Conservation (phyloP, 148 eudicot species). For the Hydrangea macrophylla region DNA sequence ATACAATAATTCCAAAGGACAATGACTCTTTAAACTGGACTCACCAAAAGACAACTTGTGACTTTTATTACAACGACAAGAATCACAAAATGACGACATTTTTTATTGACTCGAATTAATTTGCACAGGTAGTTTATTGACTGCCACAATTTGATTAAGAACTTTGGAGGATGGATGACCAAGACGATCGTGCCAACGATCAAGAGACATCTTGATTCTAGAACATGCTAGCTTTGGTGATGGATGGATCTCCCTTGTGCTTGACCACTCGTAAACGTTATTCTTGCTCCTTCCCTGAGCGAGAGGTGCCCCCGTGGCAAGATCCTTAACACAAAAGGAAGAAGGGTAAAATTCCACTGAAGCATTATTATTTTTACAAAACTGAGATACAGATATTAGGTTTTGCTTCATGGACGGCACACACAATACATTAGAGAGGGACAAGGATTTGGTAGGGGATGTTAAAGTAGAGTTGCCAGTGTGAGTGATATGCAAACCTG, state of each 20-base stretch:
- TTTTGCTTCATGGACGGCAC: background rate
- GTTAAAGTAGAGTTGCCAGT: background rate
- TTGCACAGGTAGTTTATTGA: background rate
- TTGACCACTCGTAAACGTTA: background rate
- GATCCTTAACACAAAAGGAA: background rate
- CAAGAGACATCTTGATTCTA: background rate
- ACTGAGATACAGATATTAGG: background rate
- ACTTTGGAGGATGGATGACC: background rate
- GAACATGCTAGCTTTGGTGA: background rate
- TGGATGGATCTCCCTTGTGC: background rate
- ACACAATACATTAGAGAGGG: background rate
- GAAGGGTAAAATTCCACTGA: background rate
- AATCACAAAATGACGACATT: background rate
- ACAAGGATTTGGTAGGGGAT: background rate
- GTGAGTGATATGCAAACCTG: background rate
- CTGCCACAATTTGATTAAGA: background rate
- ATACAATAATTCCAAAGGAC: background rate
- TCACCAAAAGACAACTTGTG: background rate
- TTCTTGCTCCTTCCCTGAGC: background rate
- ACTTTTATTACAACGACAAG: background rate
- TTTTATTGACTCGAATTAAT: too few species aligned
- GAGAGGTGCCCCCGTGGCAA: background rate
- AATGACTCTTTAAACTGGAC: background rate
- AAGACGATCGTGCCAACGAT: background rate
- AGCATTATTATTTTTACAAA: background rate